Evolutionary conservation across 2,329 filamentous ascomycete species (phyloP).

Genomic region (Allantophomopsis cytisporea): DNA sequence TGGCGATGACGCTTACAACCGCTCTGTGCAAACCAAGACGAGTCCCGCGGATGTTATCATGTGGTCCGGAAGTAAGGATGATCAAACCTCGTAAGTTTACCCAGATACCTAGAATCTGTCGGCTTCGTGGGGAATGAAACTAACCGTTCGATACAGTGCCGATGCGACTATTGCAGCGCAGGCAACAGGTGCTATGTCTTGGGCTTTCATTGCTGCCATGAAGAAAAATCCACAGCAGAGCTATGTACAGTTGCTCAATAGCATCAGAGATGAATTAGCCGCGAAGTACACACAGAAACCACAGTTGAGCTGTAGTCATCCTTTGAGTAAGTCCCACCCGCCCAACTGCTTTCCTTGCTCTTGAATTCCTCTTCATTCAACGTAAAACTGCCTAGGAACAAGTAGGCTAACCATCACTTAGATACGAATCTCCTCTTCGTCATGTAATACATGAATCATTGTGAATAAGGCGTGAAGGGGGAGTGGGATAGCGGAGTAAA

Average conservation of each 20-base stretch:
- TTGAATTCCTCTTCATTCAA: too few species aligned
- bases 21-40: conserved; percentile 81
- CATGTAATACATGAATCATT: conserved; percentile 31
- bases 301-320: conserved; percentile 91
- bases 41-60: conserved; percentile 92
- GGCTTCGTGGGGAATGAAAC: background rate
- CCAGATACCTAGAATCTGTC: conserved; percentile 34
- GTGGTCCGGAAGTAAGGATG: conserved; percentile 95
- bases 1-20: conserved; percentile 67
- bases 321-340: too few species aligned
- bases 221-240: conserved; percentile 92
- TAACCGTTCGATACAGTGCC: conserved; percentile 37
- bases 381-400: too few species aligned
- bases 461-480: too few species aligned
- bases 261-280: conserved; percentile 77
- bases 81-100: conserved; percentile 71
- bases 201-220: conserved; percentile 84
- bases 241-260: conserved; percentile 92
- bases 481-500: too few species aligned
- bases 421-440: conserved; percentile 55
- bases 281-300: conserved; percentile 89
- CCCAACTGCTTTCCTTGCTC: conserved; percentile 22
- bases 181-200: conserved; percentile 96
- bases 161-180: conserved; percentile 80
- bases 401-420: conserved; percentile 21